A percentile compares a stretch with the other conserved stretches of the same genome.
Evolutionary conservation across 2,329 filamentous ascomycete genomes (phyloP).

Genomic region (Lachnellula suecica): DNA sequence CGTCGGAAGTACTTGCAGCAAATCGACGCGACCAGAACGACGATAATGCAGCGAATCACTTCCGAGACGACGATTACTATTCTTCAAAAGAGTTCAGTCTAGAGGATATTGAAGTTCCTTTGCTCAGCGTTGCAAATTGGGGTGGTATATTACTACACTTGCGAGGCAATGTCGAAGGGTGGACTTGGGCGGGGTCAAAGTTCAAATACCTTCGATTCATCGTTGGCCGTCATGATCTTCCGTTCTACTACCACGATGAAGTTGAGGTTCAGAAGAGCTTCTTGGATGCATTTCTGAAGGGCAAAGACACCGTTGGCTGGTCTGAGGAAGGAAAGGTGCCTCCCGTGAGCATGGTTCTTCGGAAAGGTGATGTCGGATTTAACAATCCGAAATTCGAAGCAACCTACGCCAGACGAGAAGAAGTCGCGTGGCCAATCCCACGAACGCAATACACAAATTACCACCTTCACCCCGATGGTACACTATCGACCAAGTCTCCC

Average conservation of each 20-base stretch:
- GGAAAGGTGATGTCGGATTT: constrained; percentile 66
- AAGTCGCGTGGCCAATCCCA: constrained; percentile 66
- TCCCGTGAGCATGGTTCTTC: constrained; percentile 58
- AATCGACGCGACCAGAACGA: constrained; percentile 42
- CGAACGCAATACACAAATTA: constrained; percentile 63
- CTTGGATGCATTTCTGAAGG: constrained; percentile 70
- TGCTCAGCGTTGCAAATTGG: constrained; percentile 70
- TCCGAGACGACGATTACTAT: constrained; percentile 46
- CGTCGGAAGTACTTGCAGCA: constrained; percentile 40
- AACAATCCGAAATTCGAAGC: constrained; percentile 63
- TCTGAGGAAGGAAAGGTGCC: constrained; percentile 55
- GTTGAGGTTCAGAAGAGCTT: constrained; percentile 68
- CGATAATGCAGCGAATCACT: constrained; percentile 50
- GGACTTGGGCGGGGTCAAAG: constrained; percentile 59
- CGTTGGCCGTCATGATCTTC: constrained; percentile 68
- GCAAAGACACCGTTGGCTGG: constrained; percentile 63
- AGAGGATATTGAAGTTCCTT: constrained; percentile 64
- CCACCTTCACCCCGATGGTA: constrained; percentile 41
- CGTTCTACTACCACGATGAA: constrained; percentile 70
- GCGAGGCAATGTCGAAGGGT: constrained; percentile 68
- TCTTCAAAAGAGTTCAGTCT: constrained; percentile 52
- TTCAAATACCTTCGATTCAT: constrained; percentile 71
- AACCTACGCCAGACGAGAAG: constrained; percentile 51
- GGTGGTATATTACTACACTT: constrained; percentile 69
- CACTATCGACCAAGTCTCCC: constrained; percentile 4